Conservation (phyloP, 495 filamentous ascomycete genomes). For the Aspergillus indologenus region DNA sequence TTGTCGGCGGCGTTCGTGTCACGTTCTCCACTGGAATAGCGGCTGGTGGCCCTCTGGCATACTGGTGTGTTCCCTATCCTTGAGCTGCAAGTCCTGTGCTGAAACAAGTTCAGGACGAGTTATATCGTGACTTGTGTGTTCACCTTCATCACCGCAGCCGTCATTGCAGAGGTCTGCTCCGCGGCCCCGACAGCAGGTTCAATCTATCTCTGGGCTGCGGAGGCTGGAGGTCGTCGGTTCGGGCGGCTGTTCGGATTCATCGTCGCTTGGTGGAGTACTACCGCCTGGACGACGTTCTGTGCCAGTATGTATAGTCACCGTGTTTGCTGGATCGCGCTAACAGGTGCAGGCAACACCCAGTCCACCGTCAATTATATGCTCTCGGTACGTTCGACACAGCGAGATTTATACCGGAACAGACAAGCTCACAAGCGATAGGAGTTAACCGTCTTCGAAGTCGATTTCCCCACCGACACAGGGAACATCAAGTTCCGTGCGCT, state of each 20-base stretch:
- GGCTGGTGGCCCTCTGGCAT: background rate
- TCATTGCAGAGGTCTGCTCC: conserved; percentile 56
- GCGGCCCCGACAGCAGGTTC: conserved; percentile 54
- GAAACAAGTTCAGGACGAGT: conserved; percentile 40
- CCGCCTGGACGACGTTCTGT: conserved; percentile 57
- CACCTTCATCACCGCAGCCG: conserved; percentile 56
- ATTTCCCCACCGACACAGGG: conserved; percentile 45
- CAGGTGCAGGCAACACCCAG: conserved; percentile 44
- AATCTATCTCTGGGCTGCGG: conserved; percentile 57
- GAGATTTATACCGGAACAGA: background rate
- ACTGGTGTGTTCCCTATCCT: background rate
- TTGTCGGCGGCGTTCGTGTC: background rate
- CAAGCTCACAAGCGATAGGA: conserved; percentile 29
- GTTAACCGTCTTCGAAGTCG: conserved; percentile 50
- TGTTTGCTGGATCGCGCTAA: background rate
- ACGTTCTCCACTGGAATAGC: conserved; percentile 1
- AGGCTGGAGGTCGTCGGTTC: conserved; percentile 50
- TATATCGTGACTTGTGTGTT: conserved; percentile 55
- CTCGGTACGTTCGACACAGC: conserved; percentile 32
- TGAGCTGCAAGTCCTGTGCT: background rate
- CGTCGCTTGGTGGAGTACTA: conserved; percentile 59
- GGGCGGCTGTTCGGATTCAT: conserved; percentile 53
- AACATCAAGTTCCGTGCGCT: conserved; percentile 52
- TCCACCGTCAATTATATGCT: conserved; percentile 54
- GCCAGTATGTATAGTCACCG: conserved; percentile 14